Conservation (phyloP, 78 protist genomes). For the Anaeramoeba flamelloides region DNA sequence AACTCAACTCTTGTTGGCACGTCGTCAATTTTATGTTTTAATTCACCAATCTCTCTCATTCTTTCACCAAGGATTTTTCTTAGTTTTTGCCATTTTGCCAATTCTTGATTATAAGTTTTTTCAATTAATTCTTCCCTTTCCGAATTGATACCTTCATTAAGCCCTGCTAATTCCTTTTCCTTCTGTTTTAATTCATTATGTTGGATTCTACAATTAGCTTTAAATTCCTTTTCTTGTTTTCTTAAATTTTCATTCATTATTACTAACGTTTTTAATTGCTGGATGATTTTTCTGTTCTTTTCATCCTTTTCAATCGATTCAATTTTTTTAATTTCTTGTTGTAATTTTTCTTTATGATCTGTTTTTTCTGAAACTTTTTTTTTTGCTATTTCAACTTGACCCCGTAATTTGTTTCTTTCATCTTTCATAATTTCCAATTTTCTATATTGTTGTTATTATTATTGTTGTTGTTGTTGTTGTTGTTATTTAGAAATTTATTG, state of each 20-base stretch:
- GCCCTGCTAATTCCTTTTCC: background rate
- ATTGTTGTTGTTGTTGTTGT: too few relatives aligned
- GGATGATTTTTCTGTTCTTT: background rate
- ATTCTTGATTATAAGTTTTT: background rate
- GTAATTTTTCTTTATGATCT: background rate
- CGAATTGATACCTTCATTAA: background rate
- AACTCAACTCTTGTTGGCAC: conserved; percentile 76
- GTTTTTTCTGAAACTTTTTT: background rate
- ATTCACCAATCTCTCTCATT: conserved; percentile 21
- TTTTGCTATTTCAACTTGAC: background rate
- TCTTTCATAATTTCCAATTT: background rate
- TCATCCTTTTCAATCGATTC: background rate
- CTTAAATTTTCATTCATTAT: background rate
- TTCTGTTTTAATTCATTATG: background rate
- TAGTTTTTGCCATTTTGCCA: background rate
- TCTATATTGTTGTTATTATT: too few relatives aligned
- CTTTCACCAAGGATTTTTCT: background rate
- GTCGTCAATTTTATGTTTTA: conserved; percentile 55
- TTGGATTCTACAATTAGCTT: background rate
- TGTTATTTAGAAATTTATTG: too few relatives aligned
- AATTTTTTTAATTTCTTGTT: background rate
- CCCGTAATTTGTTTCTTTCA: background rate
- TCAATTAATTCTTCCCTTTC: background rate
- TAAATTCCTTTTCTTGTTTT: background rate
- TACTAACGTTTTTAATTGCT: background rate